Conservation (phyloP, 805 yeast genomes). For the Kluyveromyces nonfermentans region DNA sequence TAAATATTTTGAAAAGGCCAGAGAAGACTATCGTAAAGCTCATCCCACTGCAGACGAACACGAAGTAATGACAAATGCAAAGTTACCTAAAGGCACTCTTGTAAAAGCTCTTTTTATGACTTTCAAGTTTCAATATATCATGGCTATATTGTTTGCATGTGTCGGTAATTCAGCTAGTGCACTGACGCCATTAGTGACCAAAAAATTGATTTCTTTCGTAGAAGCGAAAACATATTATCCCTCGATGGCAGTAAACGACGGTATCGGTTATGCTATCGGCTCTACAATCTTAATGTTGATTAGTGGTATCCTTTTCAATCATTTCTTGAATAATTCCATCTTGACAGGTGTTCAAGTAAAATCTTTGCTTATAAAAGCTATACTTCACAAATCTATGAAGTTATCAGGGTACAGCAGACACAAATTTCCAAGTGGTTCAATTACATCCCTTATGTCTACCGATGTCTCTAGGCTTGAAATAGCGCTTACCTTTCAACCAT, state of each 20-base stretch:
- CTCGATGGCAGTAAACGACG: slow-evolving; percentile 39
- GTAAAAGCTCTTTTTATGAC: slow-evolving; percentile 40
- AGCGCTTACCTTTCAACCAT: slow-evolving; percentile 61
- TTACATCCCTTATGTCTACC: slow-evolving; percentile 72
- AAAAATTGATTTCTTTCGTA: slow-evolving; percentile 57
- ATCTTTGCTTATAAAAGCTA: slow-evolving; percentile 60
- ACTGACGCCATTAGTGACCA: slow-evolving; percentile 57
- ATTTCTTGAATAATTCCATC: slow-evolving; percentile 53
- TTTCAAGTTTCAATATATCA: slow-evolving; percentile 38
- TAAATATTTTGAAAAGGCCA: slow-evolving; percentile 26
- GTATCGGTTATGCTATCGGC: slow-evolving; percentile 73
- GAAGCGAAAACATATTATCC: slow-evolving; percentile 39
- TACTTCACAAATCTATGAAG: slow-evolving; percentile 57
- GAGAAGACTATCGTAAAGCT: slow-evolving; percentile 21
- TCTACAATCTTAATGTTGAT: slow-evolving; percentile 45
- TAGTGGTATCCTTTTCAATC: slow-evolving; percentile 44
- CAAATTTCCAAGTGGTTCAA: slow-evolving; percentile 54
- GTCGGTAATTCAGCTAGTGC: slow-evolving; percentile 41
- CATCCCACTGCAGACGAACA: slow-evolving; percentile 32
- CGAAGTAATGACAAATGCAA: slow-evolving; percentile 29
- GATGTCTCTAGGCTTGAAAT: slow-evolving; percentile 76
- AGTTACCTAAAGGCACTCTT: slow-evolving; percentile 26
- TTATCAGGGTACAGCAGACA: slow-evolving; percentile 49
- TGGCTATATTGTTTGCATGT: slow-evolving; percentile 37
- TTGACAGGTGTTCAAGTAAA: slow-evolving; percentile 62